These are phyloP conservation scores for Solanum medicagineum DNA, from an alignment of 257 asterid species.

Conservation along the genomic window DNA sequence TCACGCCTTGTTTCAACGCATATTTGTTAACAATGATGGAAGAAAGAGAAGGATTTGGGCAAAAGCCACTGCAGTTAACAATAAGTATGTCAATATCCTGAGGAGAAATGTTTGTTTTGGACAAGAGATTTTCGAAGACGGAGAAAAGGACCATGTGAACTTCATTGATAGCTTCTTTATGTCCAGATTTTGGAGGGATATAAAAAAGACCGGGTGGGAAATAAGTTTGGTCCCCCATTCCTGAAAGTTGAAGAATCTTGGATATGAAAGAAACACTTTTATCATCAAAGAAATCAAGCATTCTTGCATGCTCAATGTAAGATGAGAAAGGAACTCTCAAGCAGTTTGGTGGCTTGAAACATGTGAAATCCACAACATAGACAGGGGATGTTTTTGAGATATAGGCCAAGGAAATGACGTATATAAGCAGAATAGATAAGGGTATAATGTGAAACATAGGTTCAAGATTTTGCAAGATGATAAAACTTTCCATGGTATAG, in stretches of 20 bases:
- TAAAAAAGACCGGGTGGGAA: constrained; percentile 62
- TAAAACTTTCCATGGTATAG: constrained; percentile 18
- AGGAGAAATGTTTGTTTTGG: constrained; percentile 30
- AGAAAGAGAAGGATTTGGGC: constrained; percentile 70
- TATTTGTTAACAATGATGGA: constrained; percentile 37
- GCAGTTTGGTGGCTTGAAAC: constrained; percentile 55
- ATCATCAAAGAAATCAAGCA: constrained; percentile 41
- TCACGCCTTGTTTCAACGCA: constrained; percentile 48
- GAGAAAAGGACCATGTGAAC: constrained; percentile 53
- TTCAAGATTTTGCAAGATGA: constrained; percentile 13
- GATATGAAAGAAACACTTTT: constrained; percentile 48
- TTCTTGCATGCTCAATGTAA: constrained; percentile 45
- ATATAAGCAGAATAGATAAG: constrained; percentile 1
- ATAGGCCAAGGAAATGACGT: constrained; percentile 11
- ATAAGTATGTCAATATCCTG: constrained; percentile 50
- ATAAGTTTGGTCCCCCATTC: constrained; percentile 52
- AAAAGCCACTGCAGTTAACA: constrained; percentile 88
- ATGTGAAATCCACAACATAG: constrained; percentile 57
- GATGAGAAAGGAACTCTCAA: constrained; percentile 49
- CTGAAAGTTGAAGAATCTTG: constrained; percentile 48
- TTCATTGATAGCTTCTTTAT: constrained; percentile 44
- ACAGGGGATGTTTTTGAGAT: constrained; percentile 25
- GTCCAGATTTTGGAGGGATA: constrained; percentile 63
- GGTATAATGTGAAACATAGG: constrained; percentile 17
- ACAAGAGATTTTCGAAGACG: constrained; percentile 33